A percentile compares a stretch with the other conserved stretches of the same genome.
phyloP scores from a whole-genome alignment of 163 green algal genomes.

The Prototheca cutis region DNA sequence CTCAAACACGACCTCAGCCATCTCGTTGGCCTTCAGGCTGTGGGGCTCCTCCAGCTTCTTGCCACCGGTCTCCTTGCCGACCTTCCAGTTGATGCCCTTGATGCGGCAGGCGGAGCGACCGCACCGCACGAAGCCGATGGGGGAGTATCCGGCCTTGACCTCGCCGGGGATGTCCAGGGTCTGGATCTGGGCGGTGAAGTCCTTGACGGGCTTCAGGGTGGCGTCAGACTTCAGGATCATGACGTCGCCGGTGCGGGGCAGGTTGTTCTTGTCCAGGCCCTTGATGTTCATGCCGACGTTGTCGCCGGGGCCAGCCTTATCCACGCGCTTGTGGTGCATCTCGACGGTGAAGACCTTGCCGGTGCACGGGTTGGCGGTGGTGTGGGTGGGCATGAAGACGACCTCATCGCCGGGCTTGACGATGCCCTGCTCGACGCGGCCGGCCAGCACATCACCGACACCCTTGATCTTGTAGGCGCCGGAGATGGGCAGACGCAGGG shows the following conservation, averaged over 20 bases:
- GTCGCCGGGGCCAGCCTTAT: constrained; percentile 91
- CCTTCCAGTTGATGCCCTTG: constrained; percentile 80
- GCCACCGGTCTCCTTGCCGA: constrained; percentile 88
- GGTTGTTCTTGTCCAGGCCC: constrained; percentile 86
- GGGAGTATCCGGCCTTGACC: constrained; percentile 84
- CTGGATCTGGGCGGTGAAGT: constrained; percentile 89
- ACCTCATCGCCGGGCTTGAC: constrained; percentile 89
- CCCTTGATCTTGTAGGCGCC: constrained; percentile 99
- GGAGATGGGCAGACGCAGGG: constrained; percentile 90
- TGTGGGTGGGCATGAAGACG: constrained; percentile 91
- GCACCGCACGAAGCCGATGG: constrained; percentile 85
- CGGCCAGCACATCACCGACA: constrained; percentile 96
- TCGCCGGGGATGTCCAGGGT: constrained; percentile 86
- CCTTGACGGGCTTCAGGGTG: constrained; percentile 64
- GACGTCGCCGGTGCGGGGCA: constrained; percentile 76
- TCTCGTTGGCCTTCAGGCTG: constrained; percentile 87
- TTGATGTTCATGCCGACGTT: constrained; percentile 99
- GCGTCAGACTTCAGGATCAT: constrained; percentile 86
- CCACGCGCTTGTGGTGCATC: constrained; percentile 99
- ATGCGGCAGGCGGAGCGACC: constrained; percentile 79
- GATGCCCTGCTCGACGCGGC: constrained; percentile 95
- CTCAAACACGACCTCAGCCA: constrained; percentile 81
- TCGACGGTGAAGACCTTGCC: constrained; percentile 99
- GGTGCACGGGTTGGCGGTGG: constrained; percentile 73
- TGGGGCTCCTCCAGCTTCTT: constrained; percentile 85